Conservation (phyloP, 2,329 filamentous ascomycete species). For the Curvularia sp. region DNA sequence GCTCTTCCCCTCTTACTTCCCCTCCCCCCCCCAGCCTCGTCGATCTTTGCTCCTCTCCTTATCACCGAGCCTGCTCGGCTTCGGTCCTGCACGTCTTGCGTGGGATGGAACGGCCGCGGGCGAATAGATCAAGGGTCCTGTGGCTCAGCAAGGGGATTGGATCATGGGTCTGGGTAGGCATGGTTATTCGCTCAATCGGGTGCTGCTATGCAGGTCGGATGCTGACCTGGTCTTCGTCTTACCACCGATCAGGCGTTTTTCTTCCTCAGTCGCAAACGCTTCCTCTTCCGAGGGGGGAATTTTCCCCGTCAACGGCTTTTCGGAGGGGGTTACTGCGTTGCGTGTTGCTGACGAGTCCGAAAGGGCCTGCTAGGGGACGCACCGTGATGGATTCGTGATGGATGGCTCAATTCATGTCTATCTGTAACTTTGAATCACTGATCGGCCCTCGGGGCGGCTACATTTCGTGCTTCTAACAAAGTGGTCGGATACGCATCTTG, state of each 20-base stretch:
- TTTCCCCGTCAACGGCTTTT: not conserved
- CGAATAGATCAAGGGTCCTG: constrained; percentile 1
- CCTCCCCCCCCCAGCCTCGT: not conserved
- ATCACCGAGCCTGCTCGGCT: constrained; percentile 1
- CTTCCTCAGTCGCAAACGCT: not conserved
- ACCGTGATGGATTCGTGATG: not conserved
- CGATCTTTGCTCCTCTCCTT: constrained; percentile 8
- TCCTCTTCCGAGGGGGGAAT: not conserved
- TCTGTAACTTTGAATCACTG: not conserved
- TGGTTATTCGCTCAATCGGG: not conserved
- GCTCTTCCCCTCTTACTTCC: not conserved
- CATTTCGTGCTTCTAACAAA: not conserved
- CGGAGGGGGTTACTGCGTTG: not conserved
- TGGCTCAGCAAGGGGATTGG: constrained; percentile 1
- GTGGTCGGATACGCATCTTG: not conserved
- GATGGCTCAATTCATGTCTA: not conserved
- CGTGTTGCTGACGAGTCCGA: not conserved
- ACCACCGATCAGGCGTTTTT: not conserved
- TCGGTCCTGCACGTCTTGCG: constrained; percentile 8
- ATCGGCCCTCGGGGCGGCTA: not conserved
- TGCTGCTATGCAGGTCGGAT: not conserved
- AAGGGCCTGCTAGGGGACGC: not conserved
- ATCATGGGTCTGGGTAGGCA: not conserved
- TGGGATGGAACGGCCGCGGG: constrained; percentile 2
- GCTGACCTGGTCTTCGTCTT: not conserved